Evolutionary conservation across 495 filamentous ascomycete genomes (phyloP).

Genomic region (Aspergillus sclerotioniger): DNA sequence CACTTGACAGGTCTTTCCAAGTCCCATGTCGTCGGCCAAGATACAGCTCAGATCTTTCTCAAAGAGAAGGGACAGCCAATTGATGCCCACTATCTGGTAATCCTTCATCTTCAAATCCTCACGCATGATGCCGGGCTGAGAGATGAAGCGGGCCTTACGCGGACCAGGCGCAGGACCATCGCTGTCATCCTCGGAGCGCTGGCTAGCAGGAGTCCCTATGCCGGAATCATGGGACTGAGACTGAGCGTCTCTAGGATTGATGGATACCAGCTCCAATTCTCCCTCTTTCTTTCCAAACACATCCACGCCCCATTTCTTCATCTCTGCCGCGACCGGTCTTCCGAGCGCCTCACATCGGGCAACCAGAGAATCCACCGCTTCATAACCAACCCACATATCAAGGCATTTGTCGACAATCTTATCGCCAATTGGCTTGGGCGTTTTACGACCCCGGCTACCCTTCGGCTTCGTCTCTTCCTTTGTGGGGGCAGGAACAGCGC

Average conservation of each 20-base stretch:
- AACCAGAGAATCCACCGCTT: conserved; percentile 79
- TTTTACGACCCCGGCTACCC: conserved; percentile 46
- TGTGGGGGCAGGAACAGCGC: conserved; percentile 53
- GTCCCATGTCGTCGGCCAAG: conserved; percentile 95
- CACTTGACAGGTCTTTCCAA: conserved; percentile 96
- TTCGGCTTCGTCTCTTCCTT: conserved; percentile 46
- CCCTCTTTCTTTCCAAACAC: conserved; percentile 64
- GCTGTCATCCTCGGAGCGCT: conserved; percentile 49
- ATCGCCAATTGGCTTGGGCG: conserved; percentile 60
- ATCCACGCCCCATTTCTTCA: conserved; percentile 78
- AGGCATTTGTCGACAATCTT: conserved; percentile 69
- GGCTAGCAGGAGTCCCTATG: conserved; percentile 67
- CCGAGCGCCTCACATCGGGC: conserved; percentile 67
- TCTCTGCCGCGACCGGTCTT: conserved; percentile 62
- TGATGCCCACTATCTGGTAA: conserved; percentile 91
- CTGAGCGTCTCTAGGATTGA: conserved; percentile 41
- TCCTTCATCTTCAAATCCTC: conserved; percentile 74
- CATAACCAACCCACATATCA: conserved; percentile 70
- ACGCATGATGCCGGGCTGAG: conserved; percentile 72
- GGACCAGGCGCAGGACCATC: conserved; percentile 38
- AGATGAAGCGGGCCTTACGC: conserved; percentile 51
- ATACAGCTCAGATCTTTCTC: conserved; percentile 78
- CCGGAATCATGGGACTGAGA: conserved; percentile 60
- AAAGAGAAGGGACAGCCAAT: conserved; percentile 85
- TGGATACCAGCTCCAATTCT: conserved; percentile 64